phyloP scores from a whole-genome alignment of 129 eudicot species.

The Apium graveolens region DNA sequence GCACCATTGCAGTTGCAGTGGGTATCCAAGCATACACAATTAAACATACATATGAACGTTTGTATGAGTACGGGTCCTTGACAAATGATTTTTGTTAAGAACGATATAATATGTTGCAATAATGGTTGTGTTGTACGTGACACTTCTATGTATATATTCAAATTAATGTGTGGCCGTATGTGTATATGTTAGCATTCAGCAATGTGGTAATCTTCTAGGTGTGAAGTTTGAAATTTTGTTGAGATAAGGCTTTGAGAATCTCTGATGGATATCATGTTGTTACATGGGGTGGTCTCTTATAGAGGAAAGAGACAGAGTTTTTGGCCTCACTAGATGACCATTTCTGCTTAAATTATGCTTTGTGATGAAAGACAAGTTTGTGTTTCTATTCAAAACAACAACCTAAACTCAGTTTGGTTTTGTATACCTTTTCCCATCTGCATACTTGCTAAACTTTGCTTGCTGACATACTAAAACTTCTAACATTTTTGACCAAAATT shows the following conservation, averaged over 20 bases:
- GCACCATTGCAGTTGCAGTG: background rate
- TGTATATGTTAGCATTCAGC: slow-evolving; percentile 1
- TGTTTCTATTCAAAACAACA: background rate
- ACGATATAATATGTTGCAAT: no score
- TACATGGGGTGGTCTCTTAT: background rate
- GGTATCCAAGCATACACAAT: background rate
- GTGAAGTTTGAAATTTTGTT: slow-evolving; percentile 5
- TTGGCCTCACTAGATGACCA: background rate
- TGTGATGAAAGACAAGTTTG: slow-evolving; percentile 2
- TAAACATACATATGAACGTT: background rate
- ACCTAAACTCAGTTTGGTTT: background rate
- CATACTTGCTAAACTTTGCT: background rate
- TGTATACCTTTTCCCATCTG: background rate
- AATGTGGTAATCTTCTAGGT: background rate
- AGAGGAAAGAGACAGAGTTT: background rate
- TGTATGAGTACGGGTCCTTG: background rate
- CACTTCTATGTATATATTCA: background rate
- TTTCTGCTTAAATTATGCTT: background rate
- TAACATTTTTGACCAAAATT: background rate
- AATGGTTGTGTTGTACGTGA: no score
- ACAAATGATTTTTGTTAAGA: no score
- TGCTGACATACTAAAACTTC: background rate
- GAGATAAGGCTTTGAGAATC: slow-evolving; percentile 1
- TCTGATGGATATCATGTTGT: slow-evolving; percentile 3
- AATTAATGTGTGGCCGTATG: background rate